Percentiles rank a stretch among this genome's conserved stretches.
Evolutionary conservation across 768 basidiomycete genomes (phyloP).

Genomic region (Xerocomus spinulosus): DNA sequence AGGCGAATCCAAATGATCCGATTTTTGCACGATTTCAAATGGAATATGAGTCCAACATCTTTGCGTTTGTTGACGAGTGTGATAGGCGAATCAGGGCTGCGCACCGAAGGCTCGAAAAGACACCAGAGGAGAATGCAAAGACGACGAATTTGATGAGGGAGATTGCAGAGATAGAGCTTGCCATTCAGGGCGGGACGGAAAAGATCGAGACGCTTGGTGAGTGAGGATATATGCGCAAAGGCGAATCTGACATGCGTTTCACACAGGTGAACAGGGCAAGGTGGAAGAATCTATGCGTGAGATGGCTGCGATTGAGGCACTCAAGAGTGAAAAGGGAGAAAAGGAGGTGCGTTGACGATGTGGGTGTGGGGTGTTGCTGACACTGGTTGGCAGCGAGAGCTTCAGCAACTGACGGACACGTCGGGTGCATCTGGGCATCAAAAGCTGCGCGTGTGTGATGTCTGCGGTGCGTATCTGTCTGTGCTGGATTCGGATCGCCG

Average conservation of each 20-base stretch:
- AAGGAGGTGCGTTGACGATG: slow-evolving; percentile 88
- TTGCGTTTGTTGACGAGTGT: slow-evolving; percentile 96
- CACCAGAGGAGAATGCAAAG: slow-evolving; percentile 98
- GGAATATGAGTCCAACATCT: slow-evolving; percentile 95
- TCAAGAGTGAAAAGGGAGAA: slow-evolving; percentile 93
- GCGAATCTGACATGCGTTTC: slow-evolving; percentile 2
- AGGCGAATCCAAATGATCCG: slow-evolving; percentile 73
- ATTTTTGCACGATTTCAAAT: slow-evolving; percentile 83
- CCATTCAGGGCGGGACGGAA: slow-evolving; percentile 97
- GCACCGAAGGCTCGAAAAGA: slow-evolving; percentile 95
- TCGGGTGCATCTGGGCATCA: slow-evolving; percentile 99
- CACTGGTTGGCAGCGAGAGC: slow-evolving; percentile 59
- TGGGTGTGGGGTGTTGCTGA: too few relatives aligned
- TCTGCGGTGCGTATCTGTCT: slow-evolving; percentile 98
- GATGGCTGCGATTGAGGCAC: slow-evolving; percentile 93
- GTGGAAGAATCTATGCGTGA: slow-evolving; percentile 99
- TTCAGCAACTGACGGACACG: slow-evolving; percentile 95
- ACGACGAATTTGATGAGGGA: slow-evolving; percentile 99
- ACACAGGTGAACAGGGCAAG: slow-evolving; percentile 91
- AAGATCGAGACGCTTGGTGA: slow-evolving; percentile 91
- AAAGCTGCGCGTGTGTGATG: slow-evolving; percentile 99
- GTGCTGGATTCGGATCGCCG: slow-evolving; percentile 98
- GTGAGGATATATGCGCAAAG: slow-evolving; percentile 22
- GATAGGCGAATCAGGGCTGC: slow-evolving; percentile 93
- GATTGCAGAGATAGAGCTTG: slow-evolving; percentile 98